phyloP scores from a whole-genome alignment of 2,329 filamentous ascomycete genomes.

The Ophiostoma tasmaniense region DNA sequence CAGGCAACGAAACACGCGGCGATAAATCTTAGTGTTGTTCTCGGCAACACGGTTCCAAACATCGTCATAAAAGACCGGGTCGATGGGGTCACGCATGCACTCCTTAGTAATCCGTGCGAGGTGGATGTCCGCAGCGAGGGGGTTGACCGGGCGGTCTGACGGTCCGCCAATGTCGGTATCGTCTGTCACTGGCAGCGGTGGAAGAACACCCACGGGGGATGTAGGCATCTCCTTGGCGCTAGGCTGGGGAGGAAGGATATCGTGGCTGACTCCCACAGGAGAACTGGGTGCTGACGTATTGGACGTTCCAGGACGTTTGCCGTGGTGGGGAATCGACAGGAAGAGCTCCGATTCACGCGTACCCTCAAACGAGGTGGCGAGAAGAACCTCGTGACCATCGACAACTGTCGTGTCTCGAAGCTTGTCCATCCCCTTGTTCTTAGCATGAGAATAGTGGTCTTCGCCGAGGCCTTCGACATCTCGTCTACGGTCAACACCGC shows the following conservation, averaged over 20 bases:
- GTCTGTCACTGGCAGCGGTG: slow-evolving; percentile 59
- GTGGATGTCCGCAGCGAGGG: slow-evolving; percentile 58
- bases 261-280: slow-evolving; percentile 18
- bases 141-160: slow-evolving; percentile 43
- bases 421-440: slow-evolving; percentile 49
- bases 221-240: slow-evolving; percentile 20
- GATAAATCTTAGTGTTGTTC: slow-evolving; percentile 93
- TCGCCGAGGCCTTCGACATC: slow-evolving; percentile 72
- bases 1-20: slow-evolving; percentile 92
- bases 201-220: slow-evolving; percentile 57
- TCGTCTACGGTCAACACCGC: slow-evolving; percentile 47
- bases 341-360: slow-evolving; percentile 4
- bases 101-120: slow-evolving; percentile 71
- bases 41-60: slow-evolving; percentile 80
- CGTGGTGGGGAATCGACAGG: neutral
- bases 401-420: slow-evolving; percentile 65
- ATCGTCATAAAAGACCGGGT: slow-evolving; percentile 73
- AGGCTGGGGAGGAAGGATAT: slow-evolving; percentile 51
- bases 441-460: slow-evolving; percentile 65
- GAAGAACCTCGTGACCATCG: slow-evolving; percentile 61
- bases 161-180: slow-evolving; percentile 75
- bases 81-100: slow-evolving; percentile 88
- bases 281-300: neutral
- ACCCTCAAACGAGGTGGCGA: slow-evolving; percentile 37
- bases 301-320: neutral